Evolutionary conservation across 345 rosid species (phyloP), one percentile per base, ranked within the genome.

Genomic region (Schrenkiella parvula): DNA sequence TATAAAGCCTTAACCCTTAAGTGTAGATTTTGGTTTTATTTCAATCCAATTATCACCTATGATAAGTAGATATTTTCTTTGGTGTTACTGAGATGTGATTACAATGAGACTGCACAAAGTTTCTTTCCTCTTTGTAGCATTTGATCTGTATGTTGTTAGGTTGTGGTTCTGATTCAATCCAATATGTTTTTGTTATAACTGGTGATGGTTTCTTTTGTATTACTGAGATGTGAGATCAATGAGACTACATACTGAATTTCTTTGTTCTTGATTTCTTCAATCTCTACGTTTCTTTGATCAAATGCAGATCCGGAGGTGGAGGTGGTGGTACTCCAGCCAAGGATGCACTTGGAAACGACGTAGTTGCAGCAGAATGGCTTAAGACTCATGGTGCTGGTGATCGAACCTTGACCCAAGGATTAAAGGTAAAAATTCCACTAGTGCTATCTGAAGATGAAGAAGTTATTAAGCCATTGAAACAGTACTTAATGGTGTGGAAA

Each of bases 321-420:
- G 82, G 84, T 65, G 91, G 85, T 43, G 97, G 96, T 65, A 91
- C 85, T 4, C n/a, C 80, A 61, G 98, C 97, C 68, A 89, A 91
- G 79, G 98, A 93, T 83, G 98, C 98, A 14, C 0, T 88, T 21
- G 97, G 96, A 53, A 95, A 95, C 26, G 96, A 91, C 75, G 71
- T 95, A 15, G 0, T 88, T 73, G 93, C 85, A 25, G 82, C 34
- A 0, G 86, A 89, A 69, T 91, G 99, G 99, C 89, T 91, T 26
- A 84, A 89, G 84, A 88, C 62, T 74, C 97, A 89, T 46, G 91
- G 89, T 68, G 83, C 95, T 14, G 99, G 97, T 26, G 96, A 93
- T 79, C 72, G 90, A 46, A 91, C 99, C 65, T 84, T 95, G 48
- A 79, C 93, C 21, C 95, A 93, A 78, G 98, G 97, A 66, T 63